Evolutionary conservation across 2,329 filamentous ascomycete species (phyloP), one percentile per base, ranked within the genome.

Genomic region (Curvularia verruculosa): DNA sequence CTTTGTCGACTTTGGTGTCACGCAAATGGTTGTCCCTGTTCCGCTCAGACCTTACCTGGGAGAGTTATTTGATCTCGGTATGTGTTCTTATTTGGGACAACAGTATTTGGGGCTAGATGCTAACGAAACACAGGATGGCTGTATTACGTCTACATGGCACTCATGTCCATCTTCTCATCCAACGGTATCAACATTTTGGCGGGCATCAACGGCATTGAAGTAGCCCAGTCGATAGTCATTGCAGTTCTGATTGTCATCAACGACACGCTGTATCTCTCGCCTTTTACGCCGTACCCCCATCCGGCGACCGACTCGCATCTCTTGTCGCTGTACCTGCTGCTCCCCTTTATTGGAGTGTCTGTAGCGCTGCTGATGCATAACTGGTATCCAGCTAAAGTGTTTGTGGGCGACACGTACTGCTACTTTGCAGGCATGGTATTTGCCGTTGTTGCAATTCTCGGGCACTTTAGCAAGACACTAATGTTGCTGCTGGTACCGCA

Each of bases 121-220:
- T 73, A 54, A 73, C 51, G 18, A 36, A 31, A 15, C 49, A 21
- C 51, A 80, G 78, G 81, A 52, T 80, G 76, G 70, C 67, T 83
- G 57, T 99, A 99, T 84, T 99, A 99, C 80, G 81, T 89, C 71
- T 99, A 98, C 83, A 99, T 99, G 95, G 91, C 92, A 50, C 89
- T 90, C 54, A 85, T 99, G 66, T 91, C 94, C 74, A 99, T 99
- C 77, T 99, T 99, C 81, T 96, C 92, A 67, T 93, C 95, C 6
- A 98, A 99, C 80, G 92, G 92, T 77, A 99, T 99, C 85, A 99
- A 99, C 82, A 99, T 99, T 79, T 83, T 99, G n/a, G 95, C 95
- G 0, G 95, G 95, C n/a, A 91, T 99, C 78, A 99, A 99, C 77
- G 95, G 95, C 53, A 95, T 99, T 75, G 95, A 99, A 77, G 95